phyloP scores from a whole-genome alignment of 176 grass and related monocot genomes.

The Elaeis guineensis region DNA sequence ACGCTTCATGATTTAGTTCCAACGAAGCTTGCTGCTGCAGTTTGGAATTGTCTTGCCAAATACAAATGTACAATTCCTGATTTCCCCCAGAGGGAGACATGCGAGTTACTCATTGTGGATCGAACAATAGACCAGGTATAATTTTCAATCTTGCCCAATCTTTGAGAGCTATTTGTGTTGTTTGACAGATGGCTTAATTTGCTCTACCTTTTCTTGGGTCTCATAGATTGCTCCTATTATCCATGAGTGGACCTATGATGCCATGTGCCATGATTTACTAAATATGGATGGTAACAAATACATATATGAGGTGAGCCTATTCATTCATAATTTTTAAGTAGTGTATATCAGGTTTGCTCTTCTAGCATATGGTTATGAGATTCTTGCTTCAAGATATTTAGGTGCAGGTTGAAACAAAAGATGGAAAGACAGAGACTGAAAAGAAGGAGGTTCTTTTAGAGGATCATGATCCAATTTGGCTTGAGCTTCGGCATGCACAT shows the following conservation, averaged over 20 bases:
- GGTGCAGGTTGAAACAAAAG: constrained; percentile 41
- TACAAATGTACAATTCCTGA: constrained; percentile 84
- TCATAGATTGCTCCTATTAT: constrained; percentile 87
- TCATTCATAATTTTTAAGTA: too few species aligned
- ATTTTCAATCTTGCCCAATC: too few species aligned
- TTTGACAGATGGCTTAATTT: background rate
- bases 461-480: constrained; percentile 85
- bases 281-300: constrained; percentile 94
- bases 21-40: constrained; percentile 62
- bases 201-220: background rate
- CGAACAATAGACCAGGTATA: constrained; percentile 86
- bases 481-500: constrained; percentile 88
- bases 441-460: constrained; percentile 80
- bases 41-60: constrained; percentile 81
- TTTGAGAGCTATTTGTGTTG: too few species aligned
- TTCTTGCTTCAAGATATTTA: constrained; percentile 15
- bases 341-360: background rate
- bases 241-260: constrained; percentile 99
- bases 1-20: constrained; percentile 58
- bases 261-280: constrained; percentile 89
- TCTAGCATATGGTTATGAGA: background rate
- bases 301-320: constrained; percentile 45
- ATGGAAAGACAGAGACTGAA: constrained; percentile 43
- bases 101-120: constrained; percentile 82
- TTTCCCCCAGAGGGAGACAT: constrained; percentile 93